Base-by-base conservation (phyloP, 176 grass and related monocot species). In the Poa pratensis region DNA sequence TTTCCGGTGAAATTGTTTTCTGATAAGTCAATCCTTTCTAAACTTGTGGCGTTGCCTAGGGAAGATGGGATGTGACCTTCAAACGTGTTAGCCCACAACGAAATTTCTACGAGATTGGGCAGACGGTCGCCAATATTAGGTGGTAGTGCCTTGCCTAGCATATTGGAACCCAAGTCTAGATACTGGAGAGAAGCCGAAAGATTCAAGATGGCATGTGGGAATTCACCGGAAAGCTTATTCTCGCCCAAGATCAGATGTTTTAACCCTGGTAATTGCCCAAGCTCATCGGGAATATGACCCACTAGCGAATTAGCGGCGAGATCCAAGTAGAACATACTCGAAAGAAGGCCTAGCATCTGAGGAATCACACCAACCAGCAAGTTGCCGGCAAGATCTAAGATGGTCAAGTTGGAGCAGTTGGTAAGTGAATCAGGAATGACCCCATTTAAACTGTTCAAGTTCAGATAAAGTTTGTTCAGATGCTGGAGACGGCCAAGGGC, bases 21-120 rank as follows among this genome's bases (percentile, higher is more conserved):
- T 65, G 52, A n/a, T 9, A 90, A 45, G 30, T 86, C 79, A 13
- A 90, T 5, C 17, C 26, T 0, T 39, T 6, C 23, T 27, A 90
- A 78, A 18, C 14, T 18, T 17, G 39, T 30, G 69, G 40, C 62
- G 22, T 83, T 86, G 19, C 59, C 46, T 27, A 90, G 57, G 10
- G 83, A 90, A 27, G 70, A n/a, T 23, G 88, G 88, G 53, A 90
- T 82, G 3, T 17, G 83, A 71, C 88, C 83, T 0, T 26, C 23
- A 23, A 90, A 51, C 13, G 1, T 2, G 71, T 82, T 86, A 7
- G 0, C 0, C 0, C 1, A 1, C 9, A 84, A 15, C 0, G 23
- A 5, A 82, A 19, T 0, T 22, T 2, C 26, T 61, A 26, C 3
- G 39, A 91, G 77, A 62, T 70, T 35, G 34, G 71, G 86, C 3